Base-by-base conservation (phyloP, 2,329 filamentous ascomycete species). In the Xylaria hypoxylon region DNA sequence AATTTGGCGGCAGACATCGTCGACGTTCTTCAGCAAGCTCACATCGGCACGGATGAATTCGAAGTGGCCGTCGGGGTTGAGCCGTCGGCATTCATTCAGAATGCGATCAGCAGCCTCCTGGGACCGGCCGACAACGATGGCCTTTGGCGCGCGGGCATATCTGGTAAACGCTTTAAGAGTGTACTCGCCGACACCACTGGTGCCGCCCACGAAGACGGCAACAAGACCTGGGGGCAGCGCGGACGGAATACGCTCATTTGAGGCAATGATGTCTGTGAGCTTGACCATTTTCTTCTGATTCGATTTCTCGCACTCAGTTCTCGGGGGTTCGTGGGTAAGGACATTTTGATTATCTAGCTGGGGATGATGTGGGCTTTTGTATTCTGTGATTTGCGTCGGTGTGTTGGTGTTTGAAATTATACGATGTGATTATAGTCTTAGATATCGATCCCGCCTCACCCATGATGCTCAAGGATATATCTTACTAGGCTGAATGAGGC, bases 171-270 rank as follows among this genome's bases (percentile, higher is more conserved):
- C 73, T 62, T 80, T 81, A 4, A 86, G 71, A 0, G 84, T 81
- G 47, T 76, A 77, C 70, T 84, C 81, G 48, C 85, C 84, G 52
- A 87, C 82, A 42, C 85, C 84, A 31, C 78, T 83, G 3, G 84
- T 86, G 22, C 77, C 84, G 24, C 85, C 84, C 7, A 82, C 80
- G 67, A 86, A 86, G 62, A 86, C 80, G 15, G 81, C 83, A 8
- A 85, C 80, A 5, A 85, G 76, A 13, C 78, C 76, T 2, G 76
- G 58, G 5, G 79, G 79, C 2, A 83, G 77, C 2, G 71, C 61
- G 19, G 71, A 67, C 10, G 70, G 42, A 31, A 79, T 76, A 6
- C 69, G 69, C 22, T 71, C 66, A 60, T 82, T 82, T 3, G 80
- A 82, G 15, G 73, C 65, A 31, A 55, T 52, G 31, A 62, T n/a